Evolutionary conservation across 2,329 filamentous ascomycete genomes (phyloP).

Genomic region (Cytospora chrysosperma): DNA sequence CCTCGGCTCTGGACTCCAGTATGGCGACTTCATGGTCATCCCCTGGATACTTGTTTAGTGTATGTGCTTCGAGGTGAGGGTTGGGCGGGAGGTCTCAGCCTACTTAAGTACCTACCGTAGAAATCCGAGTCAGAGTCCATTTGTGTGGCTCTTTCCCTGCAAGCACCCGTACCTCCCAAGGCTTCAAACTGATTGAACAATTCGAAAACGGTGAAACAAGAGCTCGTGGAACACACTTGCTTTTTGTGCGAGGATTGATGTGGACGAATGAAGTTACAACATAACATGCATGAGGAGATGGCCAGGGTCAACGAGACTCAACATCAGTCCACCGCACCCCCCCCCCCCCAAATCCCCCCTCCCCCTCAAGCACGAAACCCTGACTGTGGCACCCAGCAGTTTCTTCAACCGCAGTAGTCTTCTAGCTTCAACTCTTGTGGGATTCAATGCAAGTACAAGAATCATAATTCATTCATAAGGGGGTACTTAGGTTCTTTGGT

Average conservation of each 20-base stretch:
- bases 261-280: background rate
- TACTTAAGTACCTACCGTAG: constrained; percentile 52
- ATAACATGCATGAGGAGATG: background rate
- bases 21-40: constrained; percentile 47
- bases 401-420: background rate
- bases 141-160: background rate
- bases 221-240: background rate
- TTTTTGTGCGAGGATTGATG: background rate
- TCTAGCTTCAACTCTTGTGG: background rate
- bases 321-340: background rate
- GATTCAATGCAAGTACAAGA: background rate
- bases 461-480: background rate
- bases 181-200: background rate
- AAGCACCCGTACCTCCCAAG: background rate
- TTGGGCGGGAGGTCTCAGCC: no score
- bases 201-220: background rate
- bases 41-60: constrained; percentile 43
- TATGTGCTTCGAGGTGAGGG: constrained; percentile 17
- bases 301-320: background rate
- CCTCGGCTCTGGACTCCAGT: constrained; percentile 50
- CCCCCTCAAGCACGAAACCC: background rate
- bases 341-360: background rate
- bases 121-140: constrained; percentile 53
- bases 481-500: background rate
- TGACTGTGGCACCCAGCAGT: background rate